These are phyloP conservation scores for Eutypa lata DNA, from an alignment of 2,329 filamentous ascomycete genomes.

Conservation along the genomic window DNA sequence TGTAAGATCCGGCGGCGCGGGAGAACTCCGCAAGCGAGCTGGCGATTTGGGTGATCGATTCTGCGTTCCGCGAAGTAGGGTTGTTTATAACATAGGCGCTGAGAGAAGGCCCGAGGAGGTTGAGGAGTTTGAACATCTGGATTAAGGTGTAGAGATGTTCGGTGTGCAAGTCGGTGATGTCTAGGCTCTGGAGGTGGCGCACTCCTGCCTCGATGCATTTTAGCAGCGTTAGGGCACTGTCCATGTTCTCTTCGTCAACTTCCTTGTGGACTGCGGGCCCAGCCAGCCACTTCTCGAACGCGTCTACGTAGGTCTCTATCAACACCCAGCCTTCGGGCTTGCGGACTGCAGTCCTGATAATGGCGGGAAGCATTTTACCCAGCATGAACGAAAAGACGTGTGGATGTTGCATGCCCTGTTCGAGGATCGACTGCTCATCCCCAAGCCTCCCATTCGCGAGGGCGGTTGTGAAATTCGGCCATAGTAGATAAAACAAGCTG, in stretches of 20 bases:
- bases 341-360: conserved; percentile 37
- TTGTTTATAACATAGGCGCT: conserved; percentile 24
- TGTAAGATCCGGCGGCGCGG: conserved; percentile 15
- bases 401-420: conserved; percentile 44
- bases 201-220: conserved; percentile 27
- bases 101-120: conserved; percentile 26
- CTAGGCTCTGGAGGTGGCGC: conserved; percentile 17
- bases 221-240: conserved; percentile 31
- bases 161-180: conserved; percentile 12
- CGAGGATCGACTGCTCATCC: conserved; percentile 44
- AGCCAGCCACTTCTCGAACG: conserved; percentile 35
- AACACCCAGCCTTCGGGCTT: conserved; percentile 42
- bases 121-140: conserved; percentile 20
- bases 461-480: conserved; percentile 55
- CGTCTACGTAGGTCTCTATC: conserved; percentile 47
- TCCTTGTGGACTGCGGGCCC: conserved; percentile 34
- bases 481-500: conserved; percentile 55
- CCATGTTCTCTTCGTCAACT: conserved; percentile 31
- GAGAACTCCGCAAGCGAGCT: conserved; percentile 23
- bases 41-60: conserved; percentile 11
- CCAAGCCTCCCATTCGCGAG: conserved; percentile 46
- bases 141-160: conserved; percentile 21
- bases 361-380: conserved; percentile 52
- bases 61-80: conserved; percentile 10
- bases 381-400: conserved; percentile 47